Evolutionary conservation across 1,139 yeast species (phyloP).

Genomic region (Spencermartinsiella ligniputridi): DNA sequence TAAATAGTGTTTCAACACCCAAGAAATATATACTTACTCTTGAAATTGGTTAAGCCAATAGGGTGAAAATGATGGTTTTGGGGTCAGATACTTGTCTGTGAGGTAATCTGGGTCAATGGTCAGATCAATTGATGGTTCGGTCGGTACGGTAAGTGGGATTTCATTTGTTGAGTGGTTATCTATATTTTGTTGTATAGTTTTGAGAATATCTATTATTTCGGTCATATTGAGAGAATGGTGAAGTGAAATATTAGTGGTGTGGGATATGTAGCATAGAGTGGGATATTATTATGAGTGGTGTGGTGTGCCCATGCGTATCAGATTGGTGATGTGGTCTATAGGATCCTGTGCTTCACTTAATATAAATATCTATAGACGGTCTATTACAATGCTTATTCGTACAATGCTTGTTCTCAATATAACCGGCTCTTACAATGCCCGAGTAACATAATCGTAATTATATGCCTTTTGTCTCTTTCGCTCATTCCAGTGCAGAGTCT

Average conservation of each 20-base stretch:
- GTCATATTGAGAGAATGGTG: neutral
- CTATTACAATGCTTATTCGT: too few species aligned
- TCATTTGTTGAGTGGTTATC: too few species aligned
- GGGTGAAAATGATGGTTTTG: conserved; percentile 27
- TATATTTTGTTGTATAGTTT: neutral
- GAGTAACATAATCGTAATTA: neutral
- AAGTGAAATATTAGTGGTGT: too few species aligned
- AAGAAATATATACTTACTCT: conserved; percentile 20
- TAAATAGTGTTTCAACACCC: neutral
- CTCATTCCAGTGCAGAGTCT: conserved; percentile 54
- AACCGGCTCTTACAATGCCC: too few species aligned
- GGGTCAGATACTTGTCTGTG: conserved; percentile 31
- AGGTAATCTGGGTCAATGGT: conserved; percentile 16
- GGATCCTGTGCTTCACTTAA: too few species aligned
- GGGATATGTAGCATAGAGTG: too few species aligned
- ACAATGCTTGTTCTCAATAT: too few species aligned
- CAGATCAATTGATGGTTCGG: neutral
- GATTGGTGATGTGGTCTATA: too few species aligned
- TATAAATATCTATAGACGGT: too few species aligned
- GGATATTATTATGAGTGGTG: too few species aligned
- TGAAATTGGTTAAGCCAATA: conserved; percentile 36
- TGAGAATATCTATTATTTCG: neutral
- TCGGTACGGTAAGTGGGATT: too few species aligned
- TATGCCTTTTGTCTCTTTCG: conserved; percentile 39
- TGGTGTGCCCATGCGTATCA: too few species aligned